Conservation (phyloP, 2,329 filamentous ascomycete species). For the Verticillium nonalfalfae region DNA sequence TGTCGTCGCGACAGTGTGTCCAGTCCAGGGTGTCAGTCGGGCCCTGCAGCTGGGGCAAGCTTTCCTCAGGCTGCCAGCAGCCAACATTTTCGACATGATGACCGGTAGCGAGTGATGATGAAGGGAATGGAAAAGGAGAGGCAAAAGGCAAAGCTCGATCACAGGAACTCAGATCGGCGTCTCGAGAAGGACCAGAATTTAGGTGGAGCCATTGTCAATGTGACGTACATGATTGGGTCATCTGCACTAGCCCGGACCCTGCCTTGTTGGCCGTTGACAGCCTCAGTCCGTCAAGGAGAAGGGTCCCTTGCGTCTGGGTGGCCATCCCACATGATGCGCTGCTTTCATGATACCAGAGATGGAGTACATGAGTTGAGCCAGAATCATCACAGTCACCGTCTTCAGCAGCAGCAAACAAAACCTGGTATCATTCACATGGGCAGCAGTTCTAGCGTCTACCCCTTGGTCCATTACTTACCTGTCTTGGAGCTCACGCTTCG, state of each 20-base stretch:
- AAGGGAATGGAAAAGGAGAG: background rate
- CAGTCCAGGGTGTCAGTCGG: background rate
- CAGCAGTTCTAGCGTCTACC: background rate
- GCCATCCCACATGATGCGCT: no score
- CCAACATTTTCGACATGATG: background rate
- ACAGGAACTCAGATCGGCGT: background rate
- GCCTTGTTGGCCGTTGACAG: no score
- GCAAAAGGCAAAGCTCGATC: background rate
- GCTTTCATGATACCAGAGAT: no score
- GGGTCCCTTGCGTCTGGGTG: no score
- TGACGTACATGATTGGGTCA: background rate
- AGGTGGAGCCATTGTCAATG: background rate
- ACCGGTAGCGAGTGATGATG: background rate
- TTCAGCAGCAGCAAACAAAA: background rate
- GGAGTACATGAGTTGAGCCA: no score
- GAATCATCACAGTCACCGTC: no score
- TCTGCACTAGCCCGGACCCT: no score
- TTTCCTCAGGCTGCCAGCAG: constrained; percentile 7
- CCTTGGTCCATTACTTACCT: background rate
- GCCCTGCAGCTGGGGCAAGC: constrained; percentile 9
- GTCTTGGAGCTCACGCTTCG: background rate
- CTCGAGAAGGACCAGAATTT: background rate
- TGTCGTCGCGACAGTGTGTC: background rate
- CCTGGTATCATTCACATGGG: background rate
- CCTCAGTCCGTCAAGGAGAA: no score